Evolutionary conservation across 805 yeast species (phyloP).

Genomic region (Wickerhamiella lipophila): DNA sequence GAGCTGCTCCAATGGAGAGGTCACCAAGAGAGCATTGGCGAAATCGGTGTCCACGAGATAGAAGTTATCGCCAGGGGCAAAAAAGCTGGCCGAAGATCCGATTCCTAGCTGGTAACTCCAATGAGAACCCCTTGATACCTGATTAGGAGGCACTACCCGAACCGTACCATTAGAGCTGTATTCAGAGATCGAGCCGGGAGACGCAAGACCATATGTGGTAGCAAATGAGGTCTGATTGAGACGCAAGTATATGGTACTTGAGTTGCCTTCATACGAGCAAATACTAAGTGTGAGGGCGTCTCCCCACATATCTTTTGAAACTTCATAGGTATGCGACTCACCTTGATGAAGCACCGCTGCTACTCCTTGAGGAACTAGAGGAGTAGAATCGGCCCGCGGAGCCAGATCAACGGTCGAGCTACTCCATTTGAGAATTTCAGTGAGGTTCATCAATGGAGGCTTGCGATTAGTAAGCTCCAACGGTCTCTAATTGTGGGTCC

Average conservation of each 20-base stretch:
- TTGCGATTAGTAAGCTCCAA: not conserved
- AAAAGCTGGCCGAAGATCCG: slow-evolving; percentile 27
- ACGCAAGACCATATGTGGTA: slow-evolving; percentile 4
- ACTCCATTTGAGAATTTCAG: not conserved
- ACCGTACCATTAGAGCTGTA: slow-evolving; percentile 9
- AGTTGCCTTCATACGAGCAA: not conserved
- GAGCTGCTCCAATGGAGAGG: slow-evolving; percentile 25
- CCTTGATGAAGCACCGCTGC: not conserved
- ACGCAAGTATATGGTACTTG: not conserved
- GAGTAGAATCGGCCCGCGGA: slow-evolving; percentile 1
- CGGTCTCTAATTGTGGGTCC: too few relatives aligned
- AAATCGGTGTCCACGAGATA: slow-evolving; percentile 58
- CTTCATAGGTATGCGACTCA: slow-evolving; percentile 20
- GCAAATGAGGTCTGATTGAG: not conserved
- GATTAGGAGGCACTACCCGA: slow-evolving; percentile 13
- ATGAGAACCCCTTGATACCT: slow-evolving; percentile 11
- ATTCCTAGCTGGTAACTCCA: slow-evolving; percentile 61
- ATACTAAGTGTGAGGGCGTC: slow-evolving; percentile 13
- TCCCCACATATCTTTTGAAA: slow-evolving; percentile 21
- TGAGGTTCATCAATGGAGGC: not conserved
- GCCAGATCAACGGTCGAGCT: not conserved
- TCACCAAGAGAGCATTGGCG: slow-evolving; percentile 50
- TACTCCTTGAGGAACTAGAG: slow-evolving; percentile 8
- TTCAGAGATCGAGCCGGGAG: not conserved
- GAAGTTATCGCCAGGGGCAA: slow-evolving; percentile 16